These are phyloP conservation scores for Claviceps sp. DNA, from an alignment of 2,329 filamentous ascomycete species.

Conservation along the genomic window DNA sequence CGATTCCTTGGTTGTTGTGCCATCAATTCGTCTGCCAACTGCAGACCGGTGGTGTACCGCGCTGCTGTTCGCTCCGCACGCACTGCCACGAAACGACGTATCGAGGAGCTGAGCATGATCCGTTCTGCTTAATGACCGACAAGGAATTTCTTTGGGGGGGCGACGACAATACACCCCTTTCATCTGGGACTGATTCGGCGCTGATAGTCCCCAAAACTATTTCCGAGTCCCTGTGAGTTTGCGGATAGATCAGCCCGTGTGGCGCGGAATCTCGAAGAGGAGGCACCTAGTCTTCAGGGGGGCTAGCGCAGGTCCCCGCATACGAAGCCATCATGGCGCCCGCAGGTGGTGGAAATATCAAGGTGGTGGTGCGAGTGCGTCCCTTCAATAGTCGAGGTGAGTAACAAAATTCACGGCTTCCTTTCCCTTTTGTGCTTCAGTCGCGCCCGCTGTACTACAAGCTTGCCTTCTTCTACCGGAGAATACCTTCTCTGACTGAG, in stretches of 20 bases:
- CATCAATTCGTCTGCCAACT: background rate
- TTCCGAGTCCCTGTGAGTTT: background rate
- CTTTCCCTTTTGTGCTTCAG: background rate
- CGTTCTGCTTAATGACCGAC: constrained; percentile 6
- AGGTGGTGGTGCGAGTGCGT: constrained; percentile 94
- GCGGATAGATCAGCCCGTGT: background rate
- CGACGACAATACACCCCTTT: background rate
- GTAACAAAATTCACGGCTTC: constrained; percentile 9
- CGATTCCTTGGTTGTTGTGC: background rate
- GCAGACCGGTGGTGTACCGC: background rate
- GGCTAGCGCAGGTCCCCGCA: constrained; percentile 23
- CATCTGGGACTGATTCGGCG: background rate
- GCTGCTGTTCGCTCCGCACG: background rate
- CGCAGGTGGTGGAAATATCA: constrained; percentile 86
- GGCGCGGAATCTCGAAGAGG: constrained; percentile 15
- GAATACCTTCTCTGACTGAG: too few relatives aligned
- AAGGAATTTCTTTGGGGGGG: background rate
- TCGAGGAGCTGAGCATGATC: constrained; percentile 7
- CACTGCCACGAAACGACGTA: background rate
- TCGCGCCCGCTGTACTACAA: constrained; percentile 17
- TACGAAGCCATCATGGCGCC: constrained; percentile 24
- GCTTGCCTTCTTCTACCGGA: constrained; percentile 24
- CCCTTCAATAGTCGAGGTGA: constrained; percentile 92
- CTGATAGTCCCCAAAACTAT: background rate
- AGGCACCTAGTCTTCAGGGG: constrained; percentile 16